Evolutionary conservation across 768 basidiomycete genomes (phyloP).

Genomic region (Russula abietina): DNA sequence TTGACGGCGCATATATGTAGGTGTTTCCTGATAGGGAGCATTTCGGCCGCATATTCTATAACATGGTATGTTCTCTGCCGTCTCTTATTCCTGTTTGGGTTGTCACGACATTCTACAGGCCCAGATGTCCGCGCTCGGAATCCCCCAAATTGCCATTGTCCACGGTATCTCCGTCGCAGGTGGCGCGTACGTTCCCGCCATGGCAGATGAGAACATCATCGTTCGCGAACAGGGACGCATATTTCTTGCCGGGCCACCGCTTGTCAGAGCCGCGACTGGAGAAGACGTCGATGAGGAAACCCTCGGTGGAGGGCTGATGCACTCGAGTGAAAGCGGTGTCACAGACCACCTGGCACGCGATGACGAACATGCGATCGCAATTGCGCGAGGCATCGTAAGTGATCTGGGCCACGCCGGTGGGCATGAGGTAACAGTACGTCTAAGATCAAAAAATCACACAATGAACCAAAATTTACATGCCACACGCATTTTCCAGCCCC

Average conservation of each 20-base stretch:
- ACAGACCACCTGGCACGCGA: slow-evolving; percentile 83
- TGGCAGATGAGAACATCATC: slow-evolving; percentile 93
- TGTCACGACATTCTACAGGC: slow-evolving; percentile 41
- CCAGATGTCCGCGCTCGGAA: slow-evolving; percentile 87
- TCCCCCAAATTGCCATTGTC: slow-evolving; percentile 88
- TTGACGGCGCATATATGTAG: slow-evolving; percentile 28
- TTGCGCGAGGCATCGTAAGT: slow-evolving; percentile 70
- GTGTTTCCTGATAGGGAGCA: slow-evolving; percentile 94
- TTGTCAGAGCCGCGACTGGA: slow-evolving; percentile 92
- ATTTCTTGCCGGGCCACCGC: slow-evolving; percentile 89
- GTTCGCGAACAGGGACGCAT: slow-evolving; percentile 89
- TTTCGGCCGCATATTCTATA: slow-evolving; percentile 95
- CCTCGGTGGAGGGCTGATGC: slow-evolving; percentile 86
- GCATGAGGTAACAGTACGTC: slow-evolving; percentile 43
- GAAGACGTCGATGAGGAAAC: slow-evolving; percentile 91
- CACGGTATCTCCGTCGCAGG: slow-evolving; percentile 95
- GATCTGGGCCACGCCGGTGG: slow-evolving; percentile 66
- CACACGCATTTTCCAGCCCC: slow-evolving; percentile 37
- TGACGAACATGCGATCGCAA: slow-evolving; percentile 79
- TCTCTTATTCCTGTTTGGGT: not conserved
- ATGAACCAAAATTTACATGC: slow-evolving; percentile 9
- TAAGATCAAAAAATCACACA: not conserved
- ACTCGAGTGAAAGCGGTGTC: slow-evolving; percentile 85
- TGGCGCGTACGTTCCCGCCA: slow-evolving; percentile 92
- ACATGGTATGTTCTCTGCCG: slow-evolving; percentile 59